These are phyloP conservation scores for Pythium plurisporium DNA, from an alignment of 352 stramenopile genomes.

Conservation along the genomic window DNA sequence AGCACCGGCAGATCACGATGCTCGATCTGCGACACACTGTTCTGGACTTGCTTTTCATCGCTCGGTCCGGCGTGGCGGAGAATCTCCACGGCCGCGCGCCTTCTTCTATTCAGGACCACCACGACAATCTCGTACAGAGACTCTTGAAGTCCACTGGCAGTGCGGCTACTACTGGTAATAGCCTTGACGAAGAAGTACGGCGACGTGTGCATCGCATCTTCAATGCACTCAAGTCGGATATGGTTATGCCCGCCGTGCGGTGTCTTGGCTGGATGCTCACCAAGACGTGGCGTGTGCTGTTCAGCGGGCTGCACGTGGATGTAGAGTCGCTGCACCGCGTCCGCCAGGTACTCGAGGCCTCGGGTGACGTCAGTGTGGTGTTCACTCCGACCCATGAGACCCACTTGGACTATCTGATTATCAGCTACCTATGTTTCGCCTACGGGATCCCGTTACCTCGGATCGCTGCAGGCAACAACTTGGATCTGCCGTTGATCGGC, in stretches of 20 bases:
- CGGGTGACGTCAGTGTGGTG: constrained; percentile 60
- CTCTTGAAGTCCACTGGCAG: constrained; percentile 9
- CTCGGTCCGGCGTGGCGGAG: constrained; percentile 39
- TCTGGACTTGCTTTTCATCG: constrained; percentile 70
- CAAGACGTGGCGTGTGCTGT: constrained; percentile 76
- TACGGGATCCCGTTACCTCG: constrained; percentile 83
- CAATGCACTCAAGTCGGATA: constrained; percentile 59
- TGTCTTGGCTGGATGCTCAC: constrained; percentile 74
- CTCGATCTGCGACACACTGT: constrained; percentile 48
- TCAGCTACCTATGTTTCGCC: constrained; percentile 87
- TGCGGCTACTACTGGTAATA: background rate
- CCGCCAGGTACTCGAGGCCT: constrained; percentile 41
- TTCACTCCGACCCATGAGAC: constrained; percentile 87
- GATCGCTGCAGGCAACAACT: constrained; percentile 86
- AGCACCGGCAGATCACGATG: constrained; percentile 24
- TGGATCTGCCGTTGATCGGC: constrained; percentile 79
- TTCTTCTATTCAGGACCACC: constrained; percentile 35
- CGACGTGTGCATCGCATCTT: constrained; percentile 57
- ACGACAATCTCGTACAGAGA: constrained; percentile 36
- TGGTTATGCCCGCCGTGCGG: constrained; percentile 68
- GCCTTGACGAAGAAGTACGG: constrained; percentile 16
- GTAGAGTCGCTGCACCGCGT: constrained; percentile 57
- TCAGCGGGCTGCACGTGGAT: constrained; percentile 67
- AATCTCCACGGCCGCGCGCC: constrained; percentile 47
- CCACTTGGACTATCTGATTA: constrained; percentile 89